Percentiles rank a stretch among this genome's conserved stretches.
Evolutionary conservation across 108 stramenopile genomes (phyloP).

Genomic region (Nitzschia inconspicua): DNA sequence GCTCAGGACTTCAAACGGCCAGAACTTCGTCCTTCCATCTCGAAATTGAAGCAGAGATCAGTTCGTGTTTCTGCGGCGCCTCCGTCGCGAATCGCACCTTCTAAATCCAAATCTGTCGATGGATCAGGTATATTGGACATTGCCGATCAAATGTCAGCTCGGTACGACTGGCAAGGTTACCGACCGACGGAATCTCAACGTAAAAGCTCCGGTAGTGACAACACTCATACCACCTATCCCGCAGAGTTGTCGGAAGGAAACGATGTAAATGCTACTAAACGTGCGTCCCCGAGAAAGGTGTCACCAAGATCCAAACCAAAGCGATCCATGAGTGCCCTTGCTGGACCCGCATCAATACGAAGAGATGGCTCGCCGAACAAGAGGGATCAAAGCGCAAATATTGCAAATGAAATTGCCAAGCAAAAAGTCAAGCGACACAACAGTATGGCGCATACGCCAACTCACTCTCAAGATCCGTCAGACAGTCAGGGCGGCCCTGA

Average conservation of each 20-base stretch:
- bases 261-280: neutral
- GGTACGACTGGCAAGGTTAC: too few species aligned
- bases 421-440: constrained; percentile 17
- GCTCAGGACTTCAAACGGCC: neutral
- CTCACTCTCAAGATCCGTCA: neutral
- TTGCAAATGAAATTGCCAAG: constrained; percentile 3
- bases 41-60: neutral
- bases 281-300: too few species aligned
- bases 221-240: too few species aligned
- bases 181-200: too few species aligned
- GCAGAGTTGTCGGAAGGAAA: neutral
- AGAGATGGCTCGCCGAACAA: constrained; percentile 1
- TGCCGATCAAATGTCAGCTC: neutral
- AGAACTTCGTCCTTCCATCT: neutral
- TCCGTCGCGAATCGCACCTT: too few species aligned
- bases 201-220: too few species aligned
- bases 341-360: neutral
- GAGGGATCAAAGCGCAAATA: constrained; percentile 5
- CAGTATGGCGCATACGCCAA: neutral
- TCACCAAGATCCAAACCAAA: neutral
- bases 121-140: neutral
- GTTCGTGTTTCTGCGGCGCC: too few species aligned
- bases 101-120: constrained; percentile 8
- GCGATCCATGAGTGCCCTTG: too few species aligned
- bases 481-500: neutral